Evolutionary conservation across 2,329 filamentous ascomycete species (phyloP), one percentile per base, ranked within the genome.

Genomic region (Sarocladium brachiariae): DNA sequence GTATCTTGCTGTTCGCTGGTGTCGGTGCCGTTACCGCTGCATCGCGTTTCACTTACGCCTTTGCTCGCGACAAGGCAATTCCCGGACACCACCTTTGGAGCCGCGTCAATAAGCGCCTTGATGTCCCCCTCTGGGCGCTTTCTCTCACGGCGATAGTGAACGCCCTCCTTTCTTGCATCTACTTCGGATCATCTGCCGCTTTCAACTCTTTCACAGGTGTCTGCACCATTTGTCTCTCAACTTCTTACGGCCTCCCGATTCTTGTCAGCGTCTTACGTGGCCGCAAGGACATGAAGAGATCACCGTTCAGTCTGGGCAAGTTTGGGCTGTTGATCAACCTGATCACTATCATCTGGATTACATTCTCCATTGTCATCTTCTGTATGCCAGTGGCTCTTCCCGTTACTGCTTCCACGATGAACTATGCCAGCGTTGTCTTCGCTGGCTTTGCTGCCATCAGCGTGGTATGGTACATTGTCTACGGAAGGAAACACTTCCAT

Each of bases 131-230:
- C 1, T 81, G 75, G 72, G 85, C 83, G 1, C 74, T 91, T 5
- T 69, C 82, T 2, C 72, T 91, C 2, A 88, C 85, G 0, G 83
- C 85, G 0, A 61, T 74, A 0, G 78, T 91, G 37, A 82, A 87
- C 63, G 86, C 81, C 57, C 68, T 90, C 9, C 74, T 91, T 0
- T 87, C 86, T 0, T 74, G 87, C 56, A 89, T 91, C 65, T 91
- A 88, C 69, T 89, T 91, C 56, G 87, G 87, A 9, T 87, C 83
- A 1, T 78, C 80, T 0, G 84, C 86, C 0, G 87, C 87, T 0
- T 91, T 91, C 70, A 86, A 85, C 71, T 84, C 81, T 9, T 90
- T 91, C 65, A 90, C 86, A 0, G 86, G 86, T 25, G 86, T 89
- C 1, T 87, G 86, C 1, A 90, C 86, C 4, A 89, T 91, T 62